Conservation (phyloP, 352 stramenopile species). For the Saprolegnia diclina region DNA sequence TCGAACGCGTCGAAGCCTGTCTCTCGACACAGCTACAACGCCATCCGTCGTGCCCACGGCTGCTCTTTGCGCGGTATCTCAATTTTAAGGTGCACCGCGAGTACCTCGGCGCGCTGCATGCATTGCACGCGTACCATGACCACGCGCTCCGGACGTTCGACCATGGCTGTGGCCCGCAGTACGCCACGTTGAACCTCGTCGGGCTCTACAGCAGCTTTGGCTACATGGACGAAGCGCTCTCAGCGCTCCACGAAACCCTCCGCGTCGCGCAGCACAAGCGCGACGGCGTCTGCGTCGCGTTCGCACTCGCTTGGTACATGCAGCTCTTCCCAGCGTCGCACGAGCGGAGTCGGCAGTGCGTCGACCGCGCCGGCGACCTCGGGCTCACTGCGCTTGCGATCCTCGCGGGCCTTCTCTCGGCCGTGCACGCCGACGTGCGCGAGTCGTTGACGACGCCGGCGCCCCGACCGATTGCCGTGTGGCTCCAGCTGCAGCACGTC, state of each 20-base stretch:
- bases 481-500: neutral
- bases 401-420: neutral
- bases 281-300: constrained; percentile 20
- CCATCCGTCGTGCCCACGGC: neutral
- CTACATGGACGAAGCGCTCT: neutral
- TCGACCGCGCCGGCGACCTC: neutral
- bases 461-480: neutral
- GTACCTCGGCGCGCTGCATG: constrained; percentile 16
- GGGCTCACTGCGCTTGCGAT: neutral
- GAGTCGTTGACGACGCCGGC: neutral
- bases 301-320: constrained; percentile 13
- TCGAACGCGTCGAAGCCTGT: neutral
- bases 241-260: constrained; percentile 17
- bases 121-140: constrained; percentile 24
- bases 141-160: constrained; percentile 4
- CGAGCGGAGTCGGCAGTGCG: neutral
- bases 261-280: constrained; percentile 18
- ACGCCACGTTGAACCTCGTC: constrained; percentile 22
- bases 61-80: constrained; percentile 21
- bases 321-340: constrained; percentile 5
- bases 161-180: constrained; percentile 18
- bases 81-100: constrained; percentile 18
- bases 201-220: constrained; percentile 12
- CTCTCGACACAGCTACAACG: neutral
- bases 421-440: neutral